These are phyloP conservation scores for Fusarium haematococcum DNA, from an alignment of 2,329 filamentous ascomycete species.

Conservation along the genomic window DNA sequence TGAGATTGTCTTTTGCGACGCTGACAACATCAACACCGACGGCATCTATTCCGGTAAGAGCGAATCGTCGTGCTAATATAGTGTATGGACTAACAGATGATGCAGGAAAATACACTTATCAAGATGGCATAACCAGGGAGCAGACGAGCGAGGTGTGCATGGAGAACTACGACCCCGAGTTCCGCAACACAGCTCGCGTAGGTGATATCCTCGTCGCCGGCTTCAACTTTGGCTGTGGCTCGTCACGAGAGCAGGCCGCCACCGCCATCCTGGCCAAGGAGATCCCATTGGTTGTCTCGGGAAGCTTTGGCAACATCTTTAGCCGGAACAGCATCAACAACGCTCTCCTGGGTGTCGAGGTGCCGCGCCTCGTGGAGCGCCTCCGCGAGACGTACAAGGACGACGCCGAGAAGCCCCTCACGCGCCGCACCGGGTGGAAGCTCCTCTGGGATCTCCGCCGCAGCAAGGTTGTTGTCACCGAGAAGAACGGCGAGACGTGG, in stretches of 20 bases:
- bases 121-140: conserved; percentile 80
- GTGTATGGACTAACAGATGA: conserved; percentile 43
- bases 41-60: conserved; percentile 86
- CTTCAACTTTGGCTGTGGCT: conserved; percentile 90
- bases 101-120: conserved; percentile 86
- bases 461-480: conserved; percentile 76
- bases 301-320: conserved; percentile 89
- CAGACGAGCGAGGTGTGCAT: conserved; percentile 92
- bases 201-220: conserved; percentile 87
- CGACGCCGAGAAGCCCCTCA: conserved; percentile 65
- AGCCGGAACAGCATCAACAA: conserved; percentile 84
- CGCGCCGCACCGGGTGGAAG: conserved; percentile 84
- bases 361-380: conserved; percentile 73
- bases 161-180: conserved; percentile 89
- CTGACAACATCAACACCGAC: conserved; percentile 79
- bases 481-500: conserved; percentile 78
- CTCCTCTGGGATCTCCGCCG: conserved; percentile 83
- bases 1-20: conserved; percentile 79
- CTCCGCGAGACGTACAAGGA: conserved; percentile 71
- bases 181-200: conserved; percentile 70
- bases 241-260: conserved; percentile 80
- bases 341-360: conserved; percentile 77
- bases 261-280: conserved; percentile 86
- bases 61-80: not conserved
- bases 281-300: conserved; percentile 83